phyloP scores from a whole-genome alignment of 768 basidiomycete species.

The Pleurotus tuber-regium region DNA sequence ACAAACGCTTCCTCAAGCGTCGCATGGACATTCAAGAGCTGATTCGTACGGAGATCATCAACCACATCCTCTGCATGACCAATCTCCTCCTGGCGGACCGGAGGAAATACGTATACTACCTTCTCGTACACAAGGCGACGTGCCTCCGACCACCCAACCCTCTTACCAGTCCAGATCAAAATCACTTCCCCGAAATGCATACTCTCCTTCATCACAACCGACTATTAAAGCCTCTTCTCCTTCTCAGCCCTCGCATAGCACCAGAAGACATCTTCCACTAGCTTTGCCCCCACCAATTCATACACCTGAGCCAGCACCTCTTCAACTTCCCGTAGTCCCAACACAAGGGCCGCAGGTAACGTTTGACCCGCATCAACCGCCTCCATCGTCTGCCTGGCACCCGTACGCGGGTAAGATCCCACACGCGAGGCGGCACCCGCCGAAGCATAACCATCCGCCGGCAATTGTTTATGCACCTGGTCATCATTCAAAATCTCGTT shows the following conservation, averaged over 20 bases:
- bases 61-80: constrained; percentile 27
- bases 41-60: constrained; percentile 30
- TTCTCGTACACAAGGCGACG: constrained; percentile 38
- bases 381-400: constrained; percentile 33
- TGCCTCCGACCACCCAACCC: constrained; percentile 32
- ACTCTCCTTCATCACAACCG: constrained; percentile 23
- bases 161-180: too few species aligned
- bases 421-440: constrained; percentile 20
- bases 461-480: constrained; percentile 60
- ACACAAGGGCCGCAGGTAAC: constrained; percentile 39
- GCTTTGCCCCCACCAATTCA: constrained; percentile 20
- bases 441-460: constrained; percentile 45
- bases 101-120: constrained; percentile 67
- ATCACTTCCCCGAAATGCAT: constrained; percentile 43
- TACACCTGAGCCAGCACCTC: constrained; percentile 29
- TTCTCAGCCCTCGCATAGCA: constrained; percentile 20
- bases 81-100: constrained; percentile 33
- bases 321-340: constrained; percentile 24
- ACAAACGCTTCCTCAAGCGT: constrained; percentile 27
- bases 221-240: constrained; percentile 23
- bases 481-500: constrained; percentile 46
- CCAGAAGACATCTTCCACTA: constrained; percentile 23
- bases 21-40: constrained; percentile 37
- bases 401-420: constrained; percentile 17
- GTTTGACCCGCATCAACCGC: constrained; percentile 30